A percentile compares a stretch with the other conserved stretches of the same genome.
Evolutionary conservation across 192 early-diverging fungal species (phyloP).

Genomic region (Coemansia reversa): DNA sequence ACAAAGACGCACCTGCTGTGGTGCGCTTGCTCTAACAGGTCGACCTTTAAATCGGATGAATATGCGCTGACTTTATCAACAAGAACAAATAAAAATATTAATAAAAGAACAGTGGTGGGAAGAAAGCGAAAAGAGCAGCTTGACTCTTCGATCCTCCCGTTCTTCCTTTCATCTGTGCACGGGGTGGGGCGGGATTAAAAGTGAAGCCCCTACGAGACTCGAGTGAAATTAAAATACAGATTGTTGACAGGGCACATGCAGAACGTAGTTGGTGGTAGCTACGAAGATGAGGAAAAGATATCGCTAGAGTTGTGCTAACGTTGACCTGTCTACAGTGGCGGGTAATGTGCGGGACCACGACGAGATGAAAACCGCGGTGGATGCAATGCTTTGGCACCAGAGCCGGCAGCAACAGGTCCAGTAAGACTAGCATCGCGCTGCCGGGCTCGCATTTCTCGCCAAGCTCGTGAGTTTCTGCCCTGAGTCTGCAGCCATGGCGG

Average conservation of each 20-base stretch:
- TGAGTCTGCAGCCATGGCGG: conserved; percentile 34
- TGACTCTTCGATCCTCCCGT: background rate
- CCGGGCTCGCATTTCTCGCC: conserved; percentile 38
- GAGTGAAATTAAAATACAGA: background rate
- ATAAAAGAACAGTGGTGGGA: background rate
- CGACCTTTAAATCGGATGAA: no score
- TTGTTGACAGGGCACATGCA: background rate
- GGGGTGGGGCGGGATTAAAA: background rate
- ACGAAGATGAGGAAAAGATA: background rate
- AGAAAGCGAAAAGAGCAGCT: background rate
- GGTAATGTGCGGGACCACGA: background rate
- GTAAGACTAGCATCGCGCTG: conserved; percentile 16
- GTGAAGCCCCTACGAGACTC: background rate
- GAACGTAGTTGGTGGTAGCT: background rate
- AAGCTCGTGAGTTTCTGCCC: conserved; percentile 39
- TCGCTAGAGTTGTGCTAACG: background rate
- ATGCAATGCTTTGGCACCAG: background rate
- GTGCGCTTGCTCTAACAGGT: background rate
- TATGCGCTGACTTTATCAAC: background rate
- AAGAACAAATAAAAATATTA: background rate
- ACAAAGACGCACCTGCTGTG: background rate
- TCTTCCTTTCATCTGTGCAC: background rate
- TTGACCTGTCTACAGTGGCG: background rate
- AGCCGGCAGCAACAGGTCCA: background rate
- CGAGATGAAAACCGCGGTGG: background rate